phyloP scores from a whole-genome alignment of 1,139 yeast genomes.

The Debaryomyces sp. region DNA sequence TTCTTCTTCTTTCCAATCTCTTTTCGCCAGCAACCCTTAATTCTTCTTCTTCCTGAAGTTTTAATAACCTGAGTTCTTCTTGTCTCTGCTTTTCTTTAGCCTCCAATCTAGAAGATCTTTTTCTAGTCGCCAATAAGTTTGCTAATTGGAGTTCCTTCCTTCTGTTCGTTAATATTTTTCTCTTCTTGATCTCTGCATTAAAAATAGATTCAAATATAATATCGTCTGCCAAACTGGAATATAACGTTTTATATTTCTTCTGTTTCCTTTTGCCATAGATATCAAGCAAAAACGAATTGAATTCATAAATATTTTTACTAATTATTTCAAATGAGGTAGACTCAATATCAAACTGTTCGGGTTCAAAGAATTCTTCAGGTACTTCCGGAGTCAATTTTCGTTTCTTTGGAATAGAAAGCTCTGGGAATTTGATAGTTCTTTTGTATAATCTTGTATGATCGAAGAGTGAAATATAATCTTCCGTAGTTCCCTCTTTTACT shows the following conservation, averaged over 20 bases:
- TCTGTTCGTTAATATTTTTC: slow-evolving; percentile 45
- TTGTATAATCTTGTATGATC: slow-evolving; percentile 49
- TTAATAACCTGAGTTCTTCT: slow-evolving; percentile 39
- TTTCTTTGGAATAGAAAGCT: slow-evolving; percentile 43
- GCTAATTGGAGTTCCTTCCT: slow-evolving; percentile 51
- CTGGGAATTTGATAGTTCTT: slow-evolving; percentile 34
- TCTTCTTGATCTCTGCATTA: slow-evolving; percentile 36
- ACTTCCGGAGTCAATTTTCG: slow-evolving; percentile 37
- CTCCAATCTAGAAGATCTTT: slow-evolving; percentile 51
- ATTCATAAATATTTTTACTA: slow-evolving; percentile 36
- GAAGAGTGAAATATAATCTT: slow-evolving; percentile 45
- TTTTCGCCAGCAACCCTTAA: slow-evolving; percentile 34
- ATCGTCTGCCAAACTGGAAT: slow-evolving; percentile 18
- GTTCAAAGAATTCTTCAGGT: slow-evolving; percentile 32
- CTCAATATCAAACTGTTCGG: slow-evolving; percentile 34
- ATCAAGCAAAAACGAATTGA: slow-evolving; percentile 23
- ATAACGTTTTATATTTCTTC: slow-evolving; percentile 22
- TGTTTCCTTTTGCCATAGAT: slow-evolving; percentile 19
- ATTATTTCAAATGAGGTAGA: slow-evolving; percentile 34
- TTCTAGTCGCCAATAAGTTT: slow-evolving; percentile 50
- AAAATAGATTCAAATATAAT: slow-evolving; percentile 28
- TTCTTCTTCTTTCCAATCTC: slow-evolving; percentile 41
- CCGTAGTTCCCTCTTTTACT: slow-evolving; percentile 16
- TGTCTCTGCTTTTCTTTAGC: slow-evolving; percentile 51
- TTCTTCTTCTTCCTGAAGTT: slow-evolving; percentile 35